A percentile compares a stretch with the other conserved stretches of the same genome.
Conservation (phyloP, 305 asterid species). For the Fraxinus angustifolia region DNA sequence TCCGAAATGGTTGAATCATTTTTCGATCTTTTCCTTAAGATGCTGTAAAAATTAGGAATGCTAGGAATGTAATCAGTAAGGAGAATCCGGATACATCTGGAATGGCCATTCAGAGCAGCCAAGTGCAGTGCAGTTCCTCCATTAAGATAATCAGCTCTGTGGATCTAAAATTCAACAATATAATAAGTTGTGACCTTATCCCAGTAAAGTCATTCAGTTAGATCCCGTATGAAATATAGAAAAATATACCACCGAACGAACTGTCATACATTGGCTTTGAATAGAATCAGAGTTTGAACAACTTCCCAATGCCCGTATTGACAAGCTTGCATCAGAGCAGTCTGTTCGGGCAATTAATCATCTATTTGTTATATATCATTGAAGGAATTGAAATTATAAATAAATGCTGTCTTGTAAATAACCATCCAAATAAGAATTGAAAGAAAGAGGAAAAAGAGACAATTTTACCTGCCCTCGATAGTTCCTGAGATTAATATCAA, state of each 20-base stretch:
- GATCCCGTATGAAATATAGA: neutral
- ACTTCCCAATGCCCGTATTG: conserved; percentile 95
- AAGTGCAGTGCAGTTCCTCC: conserved; percentile 88
- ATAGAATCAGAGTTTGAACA: conserved; percentile 75
- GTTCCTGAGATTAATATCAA: conserved; percentile 83
- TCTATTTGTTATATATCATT: neutral
- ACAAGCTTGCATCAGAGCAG: conserved; percentile 95
- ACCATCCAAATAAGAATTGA: neutral
- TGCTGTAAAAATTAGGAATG: conserved; percentile 53
- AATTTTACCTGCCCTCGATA: conserved; percentile 73
- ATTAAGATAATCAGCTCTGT: conserved; percentile 80
- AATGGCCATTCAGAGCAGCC: conserved; percentile 84
- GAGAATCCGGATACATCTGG: conserved; percentile 67
- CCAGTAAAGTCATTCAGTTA: neutral
- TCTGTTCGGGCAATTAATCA: conserved; percentile 40
- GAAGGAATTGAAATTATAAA: neutral
- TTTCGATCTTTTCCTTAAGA: conserved; percentile 38
- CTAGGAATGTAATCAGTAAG: conserved; percentile 83
- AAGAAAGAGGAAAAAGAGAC: neutral
- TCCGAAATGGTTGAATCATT: neutral
- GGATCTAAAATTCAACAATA: conserved; percentile 47
- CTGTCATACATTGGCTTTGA: conserved; percentile 67
- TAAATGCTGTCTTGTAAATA: neutral
- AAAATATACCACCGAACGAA: conserved; percentile 16
- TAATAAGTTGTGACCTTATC: conserved; percentile 10